phyloP scores from a whole-genome alignment of 768 basidiomycete genomes.

The Fibroporia radiculosa region DNA sequence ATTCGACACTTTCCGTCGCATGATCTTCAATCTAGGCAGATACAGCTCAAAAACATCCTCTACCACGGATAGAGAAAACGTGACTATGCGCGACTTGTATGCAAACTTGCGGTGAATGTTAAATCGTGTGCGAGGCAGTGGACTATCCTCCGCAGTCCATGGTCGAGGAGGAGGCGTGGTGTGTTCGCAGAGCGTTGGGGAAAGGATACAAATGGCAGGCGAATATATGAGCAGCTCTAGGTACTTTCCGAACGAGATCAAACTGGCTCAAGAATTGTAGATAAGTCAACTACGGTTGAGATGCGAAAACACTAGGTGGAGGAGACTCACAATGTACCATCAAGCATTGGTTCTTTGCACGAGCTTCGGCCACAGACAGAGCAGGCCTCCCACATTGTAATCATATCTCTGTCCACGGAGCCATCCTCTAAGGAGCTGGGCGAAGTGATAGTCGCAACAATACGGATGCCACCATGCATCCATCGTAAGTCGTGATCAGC shows the following conservation, averaged over 20 bases:
- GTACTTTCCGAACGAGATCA: conserved; percentile 23
- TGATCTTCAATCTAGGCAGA: conserved; percentile 53
- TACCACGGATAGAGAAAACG: conserved; percentile 37
- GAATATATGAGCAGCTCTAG: conserved; percentile 23
- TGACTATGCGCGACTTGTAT: conserved; percentile 28
- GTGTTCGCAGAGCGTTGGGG: conserved; percentile 18
- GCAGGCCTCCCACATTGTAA: conserved; percentile 25
- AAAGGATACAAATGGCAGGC: conserved; percentile 8
- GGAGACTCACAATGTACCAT: conserved; percentile 21
- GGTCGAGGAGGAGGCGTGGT: conserved; percentile 13
- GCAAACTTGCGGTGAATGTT: conserved; percentile 37
- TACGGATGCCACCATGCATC: conserved; percentile 27
- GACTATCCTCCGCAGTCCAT: conserved; percentile 13
- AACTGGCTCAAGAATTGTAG: conserved; percentile 8
- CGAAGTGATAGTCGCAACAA: conserved; percentile 17
- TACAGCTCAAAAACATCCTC: conserved; percentile 56
- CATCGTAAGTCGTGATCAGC: conserved; percentile 40
- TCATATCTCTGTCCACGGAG: conserved; percentile 8
- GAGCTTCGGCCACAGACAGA: conserved; percentile 20
- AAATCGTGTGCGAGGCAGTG: conserved; percentile 24
- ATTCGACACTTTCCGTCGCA: conserved; percentile 20
- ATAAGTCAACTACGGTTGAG: background rate
- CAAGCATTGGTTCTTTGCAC: conserved; percentile 17
- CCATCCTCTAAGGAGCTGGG: background rate
- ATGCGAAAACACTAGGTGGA: background rate